phyloP scores from a whole-genome alignment of 305 asterid genomes.

The Fraxinus albicans region DNA sequence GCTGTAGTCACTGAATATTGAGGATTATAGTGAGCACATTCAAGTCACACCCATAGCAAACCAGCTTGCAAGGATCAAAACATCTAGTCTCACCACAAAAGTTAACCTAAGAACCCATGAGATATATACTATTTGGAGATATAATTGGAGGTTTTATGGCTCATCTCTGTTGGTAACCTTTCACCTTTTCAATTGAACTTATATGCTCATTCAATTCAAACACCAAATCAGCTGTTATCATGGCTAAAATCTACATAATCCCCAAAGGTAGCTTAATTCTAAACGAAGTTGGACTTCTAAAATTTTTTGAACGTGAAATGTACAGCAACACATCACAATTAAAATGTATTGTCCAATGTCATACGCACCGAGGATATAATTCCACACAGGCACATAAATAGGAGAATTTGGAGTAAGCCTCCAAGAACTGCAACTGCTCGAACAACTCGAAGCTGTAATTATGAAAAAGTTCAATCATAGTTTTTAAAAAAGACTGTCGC shows the following conservation, averaged over 20 bases:
- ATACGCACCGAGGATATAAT: constrained; percentile 81
- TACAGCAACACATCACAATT: constrained; percentile 12
- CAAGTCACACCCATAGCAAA: background rate
- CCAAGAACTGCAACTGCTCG: constrained; percentile 99
- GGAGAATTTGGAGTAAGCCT: constrained; percentile 86
- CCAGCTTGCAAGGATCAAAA: background rate
- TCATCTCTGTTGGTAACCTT: background rate
- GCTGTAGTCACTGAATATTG: background rate
- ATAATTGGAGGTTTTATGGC: background rate
- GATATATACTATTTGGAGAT: background rate
- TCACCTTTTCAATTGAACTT: background rate
- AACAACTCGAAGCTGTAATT: constrained; percentile 84
- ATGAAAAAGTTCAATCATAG: constrained; percentile 20
- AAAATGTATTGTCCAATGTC: constrained; percentile 1
- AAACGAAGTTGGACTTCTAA: constrained; percentile 1
- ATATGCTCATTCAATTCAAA: background rate
- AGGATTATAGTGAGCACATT: background rate
- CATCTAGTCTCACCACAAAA: background rate
- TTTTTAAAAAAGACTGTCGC: constrained; percentile 15
- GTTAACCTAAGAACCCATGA: background rate
- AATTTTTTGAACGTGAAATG: constrained; percentile 16
- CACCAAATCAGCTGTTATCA: constrained; percentile 1
- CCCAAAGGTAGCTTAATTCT: background rate
- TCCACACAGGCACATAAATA: constrained; percentile 94
- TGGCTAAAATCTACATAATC: constrained; percentile 4